Conservation (phyloP, 495 filamentous ascomycete genomes). For the Hypoxylon trugodes region DNA sequence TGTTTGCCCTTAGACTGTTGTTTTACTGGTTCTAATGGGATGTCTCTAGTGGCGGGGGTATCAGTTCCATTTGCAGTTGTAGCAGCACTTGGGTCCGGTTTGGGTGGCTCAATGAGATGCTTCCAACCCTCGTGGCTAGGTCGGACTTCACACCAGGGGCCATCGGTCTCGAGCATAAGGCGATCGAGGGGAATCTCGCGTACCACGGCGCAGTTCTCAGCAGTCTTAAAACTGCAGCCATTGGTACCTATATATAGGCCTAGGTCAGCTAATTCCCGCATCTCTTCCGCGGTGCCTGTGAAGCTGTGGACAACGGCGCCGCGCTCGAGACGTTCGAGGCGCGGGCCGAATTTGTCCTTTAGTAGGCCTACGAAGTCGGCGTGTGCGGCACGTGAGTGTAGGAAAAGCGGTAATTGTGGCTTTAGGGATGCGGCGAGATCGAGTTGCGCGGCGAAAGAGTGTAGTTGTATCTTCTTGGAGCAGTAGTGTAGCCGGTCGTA, state of each 20-base stretch:
- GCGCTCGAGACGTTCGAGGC: slow-evolving; percentile 67
- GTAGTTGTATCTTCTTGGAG: slow-evolving; percentile 77
- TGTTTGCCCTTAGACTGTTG: slow-evolving; percentile 32
- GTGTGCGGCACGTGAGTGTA: slow-evolving; percentile 86
- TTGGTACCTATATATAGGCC: slow-evolving; percentile 89
- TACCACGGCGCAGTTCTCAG: slow-evolving; percentile 85
- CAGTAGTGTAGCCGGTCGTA: slow-evolving; percentile 89
- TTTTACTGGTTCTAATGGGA: slow-evolving; percentile 7
- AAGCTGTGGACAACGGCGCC: slow-evolving; percentile 90
- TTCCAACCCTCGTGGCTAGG: slow-evolving; percentile 70
- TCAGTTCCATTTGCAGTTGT: slow-evolving; percentile 7
- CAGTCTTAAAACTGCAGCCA: slow-evolving; percentile 91
- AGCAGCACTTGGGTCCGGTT: neutral
- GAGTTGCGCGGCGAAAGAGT: slow-evolving; percentile 83
- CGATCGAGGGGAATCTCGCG: slow-evolving; percentile 74
- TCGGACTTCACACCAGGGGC: slow-evolving; percentile 84
- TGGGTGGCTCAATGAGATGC: slow-evolving; percentile 52
- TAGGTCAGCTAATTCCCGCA: slow-evolving; percentile 74
- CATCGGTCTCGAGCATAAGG: slow-evolving; percentile 93
- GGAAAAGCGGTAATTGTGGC: slow-evolving; percentile 84
- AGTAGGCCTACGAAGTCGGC: slow-evolving; percentile 78
- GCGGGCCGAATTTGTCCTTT: slow-evolving; percentile 52
- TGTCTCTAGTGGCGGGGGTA: neutral
- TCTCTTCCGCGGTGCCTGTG: slow-evolving; percentile 84
- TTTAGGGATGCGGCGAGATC: slow-evolving; percentile 71